Base-by-base conservation (phyloP, 108 stramenopile genomes). In the Poteriospumella lacustris region DNA sequence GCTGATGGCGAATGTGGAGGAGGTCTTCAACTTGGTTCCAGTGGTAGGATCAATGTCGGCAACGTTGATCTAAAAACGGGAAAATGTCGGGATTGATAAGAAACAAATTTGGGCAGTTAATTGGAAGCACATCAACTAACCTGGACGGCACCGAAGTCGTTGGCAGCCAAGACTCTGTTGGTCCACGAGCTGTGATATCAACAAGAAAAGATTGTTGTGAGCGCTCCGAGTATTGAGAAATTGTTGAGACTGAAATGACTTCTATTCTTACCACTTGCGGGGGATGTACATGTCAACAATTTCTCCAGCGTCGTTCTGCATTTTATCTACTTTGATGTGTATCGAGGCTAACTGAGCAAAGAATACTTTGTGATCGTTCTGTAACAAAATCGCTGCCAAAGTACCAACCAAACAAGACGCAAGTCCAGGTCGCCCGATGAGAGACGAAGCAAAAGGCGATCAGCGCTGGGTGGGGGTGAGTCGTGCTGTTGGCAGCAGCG, bases 271-370 rank as follows among this genome's bases (percentile, higher is more conserved):
- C 85, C 96, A 97, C 83, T 97, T 97, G 83, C 96, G 90, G 76
- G 96, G 96, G 82, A 97, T 90, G 87, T 97, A 97, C 79, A 97
- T 90, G 78, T 97, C 96, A 34, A 97, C 96, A 89, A 92, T 94
- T 75, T 92, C 88, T 78, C 96, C 96, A 75, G 81, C 79, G 84
- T 93, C 96, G 94, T 95, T 95, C 82, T 96, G 94, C 95, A 96
- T 96, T n/a, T n/a, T 3, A 26, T 73, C 36, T 73, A 31, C 39
- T 67, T 67, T 52, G 19, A 52, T 52, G 47, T n/a, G n/a, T n/a
- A n/a, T n/a, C n/a, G n/a, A n/a, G n/a, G n/a, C n/a, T n/a, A n/a
- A n/a, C n/a, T n/a, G n/a, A n/a, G n/a, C n/a, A n/a, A n/a, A n/a
- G n/a, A n/a, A n/a, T n/a, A n/a, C n/a, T n/a, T n/a, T n/a, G n/a